These are phyloP conservation scores for Septoria linicola DNA, from an alignment of 2,329 filamentous ascomycete genomes.

Conservation along the genomic window DNA sequence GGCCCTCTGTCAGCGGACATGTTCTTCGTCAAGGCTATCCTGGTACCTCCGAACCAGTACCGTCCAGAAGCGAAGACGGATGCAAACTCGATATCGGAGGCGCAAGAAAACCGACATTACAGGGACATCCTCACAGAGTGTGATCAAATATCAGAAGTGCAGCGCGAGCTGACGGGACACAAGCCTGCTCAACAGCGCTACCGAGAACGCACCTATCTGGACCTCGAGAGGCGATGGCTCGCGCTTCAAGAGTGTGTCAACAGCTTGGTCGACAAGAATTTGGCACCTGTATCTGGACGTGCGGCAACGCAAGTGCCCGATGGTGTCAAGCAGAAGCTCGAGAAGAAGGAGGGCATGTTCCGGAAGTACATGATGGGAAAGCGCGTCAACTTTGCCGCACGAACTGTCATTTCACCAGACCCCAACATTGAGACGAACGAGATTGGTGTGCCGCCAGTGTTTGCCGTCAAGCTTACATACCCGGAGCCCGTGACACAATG, in stretches of 20 bases:
- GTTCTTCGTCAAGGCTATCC: slow-evolving; percentile 85
- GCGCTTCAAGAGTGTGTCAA: slow-evolving; percentile 88
- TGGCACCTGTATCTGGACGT: slow-evolving; percentile 76
- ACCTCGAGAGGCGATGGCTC: slow-evolving; percentile 79
- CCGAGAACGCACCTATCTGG: slow-evolving; percentile 64
- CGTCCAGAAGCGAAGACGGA: slow-evolving; percentile 83
- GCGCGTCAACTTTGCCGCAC: slow-evolving; percentile 95
- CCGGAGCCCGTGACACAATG: slow-evolving; percentile 96
- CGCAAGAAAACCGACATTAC: slow-evolving; percentile 83
- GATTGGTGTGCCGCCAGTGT: slow-evolving; percentile 97
- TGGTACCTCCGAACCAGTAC: slow-evolving; percentile 90
- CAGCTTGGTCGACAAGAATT: slow-evolving; percentile 83
- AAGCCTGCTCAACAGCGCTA: slow-evolving; percentile 42
- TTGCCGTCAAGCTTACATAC: slow-evolving; percentile 92
- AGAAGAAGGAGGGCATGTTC: slow-evolving; percentile 98
- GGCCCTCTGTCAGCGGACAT: slow-evolving; percentile 59
- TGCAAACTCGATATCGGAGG: slow-evolving; percentile 77
- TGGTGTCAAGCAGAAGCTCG: slow-evolving; percentile 94
- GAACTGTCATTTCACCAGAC: slow-evolving; percentile 96
- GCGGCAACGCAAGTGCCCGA: slow-evolving; percentile 79
- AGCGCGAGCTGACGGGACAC: slow-evolving; percentile 60
- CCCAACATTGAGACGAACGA: slow-evolving; percentile 99
- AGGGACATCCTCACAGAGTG: slow-evolving; percentile 78
- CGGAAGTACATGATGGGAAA: slow-evolving; percentile 99
- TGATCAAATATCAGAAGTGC: slow-evolving; percentile 70